These are phyloP conservation scores for Chlamydomonas sphaeroides DNA, from an alignment of 139 green algal species.

Conservation along the genomic window DNA sequence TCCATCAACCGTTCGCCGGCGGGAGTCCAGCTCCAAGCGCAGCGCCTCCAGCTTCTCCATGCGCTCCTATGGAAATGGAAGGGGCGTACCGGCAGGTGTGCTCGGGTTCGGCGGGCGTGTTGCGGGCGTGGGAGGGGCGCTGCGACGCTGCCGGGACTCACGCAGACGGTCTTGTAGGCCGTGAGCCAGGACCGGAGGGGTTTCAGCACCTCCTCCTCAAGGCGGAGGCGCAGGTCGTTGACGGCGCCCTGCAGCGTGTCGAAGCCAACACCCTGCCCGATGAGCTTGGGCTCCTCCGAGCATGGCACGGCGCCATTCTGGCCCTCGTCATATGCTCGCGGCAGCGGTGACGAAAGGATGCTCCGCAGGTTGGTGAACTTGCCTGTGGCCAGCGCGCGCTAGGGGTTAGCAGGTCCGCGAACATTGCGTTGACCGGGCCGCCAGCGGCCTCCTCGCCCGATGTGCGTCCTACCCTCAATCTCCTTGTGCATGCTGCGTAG, in stretches of 20 bases:
- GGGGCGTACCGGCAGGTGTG: neutral
- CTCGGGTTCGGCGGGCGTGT: no score
- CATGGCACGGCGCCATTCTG: conserved; percentile 72
- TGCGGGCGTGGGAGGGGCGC: no score
- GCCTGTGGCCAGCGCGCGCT: no score
- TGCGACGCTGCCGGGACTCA: conserved; percentile 26
- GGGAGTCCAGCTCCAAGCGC: conserved; percentile 87
- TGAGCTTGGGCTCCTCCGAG: conserved; percentile 56
- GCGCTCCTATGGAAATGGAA: conserved; percentile 56
- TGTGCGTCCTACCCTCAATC: conserved; percentile 76
- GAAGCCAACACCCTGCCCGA: conserved; percentile 78
- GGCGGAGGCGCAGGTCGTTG: conserved; percentile 70
- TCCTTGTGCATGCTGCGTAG: conserved; percentile 78
- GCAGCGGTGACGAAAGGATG: conserved; percentile 79
- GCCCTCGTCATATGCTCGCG: conserved; percentile 82
- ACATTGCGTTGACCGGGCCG: no score
- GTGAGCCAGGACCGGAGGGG: conserved; percentile 83
- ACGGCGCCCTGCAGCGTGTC: conserved; percentile 74
- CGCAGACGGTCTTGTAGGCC: conserved; percentile 71
- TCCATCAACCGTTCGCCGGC: conserved; percentile 79
- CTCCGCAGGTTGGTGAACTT: conserved; percentile 60
- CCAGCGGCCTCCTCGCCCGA: no score
- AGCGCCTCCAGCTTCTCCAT: conserved; percentile 85
- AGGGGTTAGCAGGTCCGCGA: no score
- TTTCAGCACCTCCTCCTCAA: conserved; percentile 84